Percentiles rank a stretch among this genome's conserved stretches.
phyloP scores from a whole-genome alignment of 23 red algal genomes.

The Pyropia haitanensis region DNA sequence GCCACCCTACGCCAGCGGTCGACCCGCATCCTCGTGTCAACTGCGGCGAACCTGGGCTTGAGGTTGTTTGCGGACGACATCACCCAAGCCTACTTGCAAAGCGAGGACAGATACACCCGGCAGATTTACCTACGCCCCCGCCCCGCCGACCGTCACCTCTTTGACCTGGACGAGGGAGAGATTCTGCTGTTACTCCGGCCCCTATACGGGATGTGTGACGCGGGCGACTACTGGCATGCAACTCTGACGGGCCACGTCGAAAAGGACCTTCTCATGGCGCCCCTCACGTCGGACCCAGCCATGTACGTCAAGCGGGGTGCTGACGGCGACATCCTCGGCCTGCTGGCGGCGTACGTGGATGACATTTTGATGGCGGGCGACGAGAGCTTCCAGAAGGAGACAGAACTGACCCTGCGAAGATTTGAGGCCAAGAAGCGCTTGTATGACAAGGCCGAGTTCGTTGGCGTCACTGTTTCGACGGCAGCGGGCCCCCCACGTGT shows the following conservation, averaged over 20 bases:
- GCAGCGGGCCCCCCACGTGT: neutral
- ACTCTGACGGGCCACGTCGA: neutral
- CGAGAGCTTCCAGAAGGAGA: neutral
- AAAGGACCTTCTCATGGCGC: neutral
- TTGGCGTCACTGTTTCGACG: neutral
- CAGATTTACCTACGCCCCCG: conserved; percentile 1
- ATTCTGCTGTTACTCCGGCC: neutral
- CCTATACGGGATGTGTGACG: conserved; percentile 8
- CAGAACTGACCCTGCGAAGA: neutral
- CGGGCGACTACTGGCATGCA: conserved; percentile 8
- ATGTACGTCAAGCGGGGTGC: neutral
- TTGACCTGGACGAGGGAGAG: neutral
- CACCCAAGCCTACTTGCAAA: conserved; percentile 11
- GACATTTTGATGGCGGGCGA: conserved; percentile 10
- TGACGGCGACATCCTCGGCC: neutral
- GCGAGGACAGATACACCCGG: neutral
- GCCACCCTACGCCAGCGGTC: conserved; percentile 4
- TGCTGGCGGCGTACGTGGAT: conserved; percentile 5
- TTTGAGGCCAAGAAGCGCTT: neutral
- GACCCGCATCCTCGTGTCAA: conserved; percentile 1
- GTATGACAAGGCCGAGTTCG: conserved; percentile 13
- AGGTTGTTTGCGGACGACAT: conserved; percentile 4
- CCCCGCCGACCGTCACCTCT: neutral
- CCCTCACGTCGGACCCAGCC: conserved; percentile 1
- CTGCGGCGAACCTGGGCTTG: neutral